A percentile compares a stretch with the other conserved stretches of the same genome.
phyloP scores from a whole-genome alignment of 2,329 filamentous ascomycete genomes.

The Colletotrichum sp. region DNA sequence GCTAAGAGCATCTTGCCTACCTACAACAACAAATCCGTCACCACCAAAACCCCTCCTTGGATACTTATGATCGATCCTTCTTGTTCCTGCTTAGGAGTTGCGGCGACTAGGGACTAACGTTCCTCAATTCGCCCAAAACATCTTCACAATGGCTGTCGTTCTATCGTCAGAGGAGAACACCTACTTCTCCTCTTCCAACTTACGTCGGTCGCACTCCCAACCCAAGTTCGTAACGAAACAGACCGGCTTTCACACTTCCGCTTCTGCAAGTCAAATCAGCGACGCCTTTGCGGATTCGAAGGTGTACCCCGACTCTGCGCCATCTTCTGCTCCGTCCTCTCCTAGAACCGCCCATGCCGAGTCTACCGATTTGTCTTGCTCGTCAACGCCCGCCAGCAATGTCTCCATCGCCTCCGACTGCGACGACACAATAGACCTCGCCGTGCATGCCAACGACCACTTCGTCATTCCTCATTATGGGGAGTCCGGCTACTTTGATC shows the following conservation, averaged over 20 bases:
- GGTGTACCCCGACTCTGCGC: constrained; percentile 49
- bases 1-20: not conserved
- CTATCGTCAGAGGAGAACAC: constrained; percentile 61
- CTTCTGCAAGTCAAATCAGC: constrained; percentile 50
- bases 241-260: constrained; percentile 47
- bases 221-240: constrained; percentile 56
- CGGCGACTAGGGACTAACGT: constrained; percentile 15
- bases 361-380: constrained; percentile 61
- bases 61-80: constrained; percentile 12
- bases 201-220: constrained; percentile 67
- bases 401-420: constrained; percentile 65
- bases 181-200: constrained; percentile 58
- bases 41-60: not conserved
- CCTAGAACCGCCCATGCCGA: constrained; percentile 57
- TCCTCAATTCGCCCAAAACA: constrained; percentile 10
- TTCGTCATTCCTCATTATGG: constrained; percentile 51
- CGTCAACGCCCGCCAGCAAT: constrained; percentile 68
- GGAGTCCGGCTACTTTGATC: constrained; percentile 51
- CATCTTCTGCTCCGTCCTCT: constrained; percentile 62
- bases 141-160: constrained; percentile 57
- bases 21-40: not conserved
- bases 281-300: constrained; percentile 50
- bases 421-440: constrained; percentile 48
- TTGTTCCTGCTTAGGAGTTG: not conserved
- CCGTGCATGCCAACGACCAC: constrained; percentile 53